Evolutionary conservation across 2,329 filamentous ascomycete genomes (phyloP).

Genomic region (Diaporthe batatas): DNA sequence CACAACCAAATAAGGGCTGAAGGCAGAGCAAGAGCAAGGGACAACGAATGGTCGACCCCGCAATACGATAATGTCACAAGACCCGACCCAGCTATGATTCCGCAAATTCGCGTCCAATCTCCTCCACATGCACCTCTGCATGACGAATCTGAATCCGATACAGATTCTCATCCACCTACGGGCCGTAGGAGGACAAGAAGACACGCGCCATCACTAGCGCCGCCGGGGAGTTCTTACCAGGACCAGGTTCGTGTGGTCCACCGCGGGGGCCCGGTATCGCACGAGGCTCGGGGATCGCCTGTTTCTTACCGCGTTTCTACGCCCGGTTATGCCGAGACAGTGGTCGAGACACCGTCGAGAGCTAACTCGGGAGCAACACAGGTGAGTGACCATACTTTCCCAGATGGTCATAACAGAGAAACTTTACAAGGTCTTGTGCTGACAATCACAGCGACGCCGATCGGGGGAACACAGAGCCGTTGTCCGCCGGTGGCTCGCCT

Average conservation of each 20-base stretch:
- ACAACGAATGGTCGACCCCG: neutral
- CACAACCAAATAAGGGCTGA: neutral
- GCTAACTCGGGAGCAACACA: neutral
- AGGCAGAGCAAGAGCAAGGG: neutral
- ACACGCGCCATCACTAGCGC: neutral
- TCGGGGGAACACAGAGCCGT: neutral
- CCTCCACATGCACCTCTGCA: too few relatives aligned
- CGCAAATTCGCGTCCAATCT: too few relatives aligned
- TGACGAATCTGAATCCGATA: neutral
- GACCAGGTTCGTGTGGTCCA: too few relatives aligned
- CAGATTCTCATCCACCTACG: neutral
- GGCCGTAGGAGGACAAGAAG: too few relatives aligned
- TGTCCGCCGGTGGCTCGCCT: neutral
- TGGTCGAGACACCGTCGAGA: neutral
- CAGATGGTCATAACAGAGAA: neutral
- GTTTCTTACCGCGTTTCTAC: too few relatives aligned
- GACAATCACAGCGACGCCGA: neutral
- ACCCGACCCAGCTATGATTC: neutral
- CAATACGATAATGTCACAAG: neutral
- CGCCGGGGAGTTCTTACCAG: neutral
- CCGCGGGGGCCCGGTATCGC: too few relatives aligned
- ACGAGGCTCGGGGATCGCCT: too few relatives aligned
- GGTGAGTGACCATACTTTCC: neutral
- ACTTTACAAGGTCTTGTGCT: neutral
- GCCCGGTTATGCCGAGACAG: too few relatives aligned